Percentiles rank a stretch among this genome's conserved stretches.
Conservation (phyloP, 345 rosid genomes). For the Eucalyptus paniculata region DNA sequence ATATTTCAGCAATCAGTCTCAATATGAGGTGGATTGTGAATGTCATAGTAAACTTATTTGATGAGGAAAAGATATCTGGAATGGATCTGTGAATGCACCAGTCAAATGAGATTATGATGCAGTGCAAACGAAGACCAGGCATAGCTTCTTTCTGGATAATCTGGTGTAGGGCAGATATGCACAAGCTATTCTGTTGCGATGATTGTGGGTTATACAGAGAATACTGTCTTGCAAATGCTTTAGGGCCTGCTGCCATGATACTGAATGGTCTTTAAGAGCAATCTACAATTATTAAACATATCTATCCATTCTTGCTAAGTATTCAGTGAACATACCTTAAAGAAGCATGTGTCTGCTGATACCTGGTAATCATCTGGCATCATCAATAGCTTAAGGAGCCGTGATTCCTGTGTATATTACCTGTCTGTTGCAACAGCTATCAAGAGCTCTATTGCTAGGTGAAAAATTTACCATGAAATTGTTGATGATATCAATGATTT, state of each 20-base stretch:
- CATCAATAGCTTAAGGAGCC: background rate
- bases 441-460: background rate
- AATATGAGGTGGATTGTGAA: background rate
- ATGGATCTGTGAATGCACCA: background rate
- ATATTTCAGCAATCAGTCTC: background rate
- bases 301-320: background rate
- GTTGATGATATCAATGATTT: background rate
- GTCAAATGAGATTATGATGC: background rate
- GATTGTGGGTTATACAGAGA: background rate
- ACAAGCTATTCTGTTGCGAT: background rate
- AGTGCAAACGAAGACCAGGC: background rate
- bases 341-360: background rate
- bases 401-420: background rate
- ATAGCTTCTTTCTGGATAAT: background rate
- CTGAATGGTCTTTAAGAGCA: background rate
- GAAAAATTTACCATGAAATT: background rate
- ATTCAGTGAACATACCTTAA: background rate
- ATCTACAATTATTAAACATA: background rate
- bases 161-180: background rate
- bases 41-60: background rate
- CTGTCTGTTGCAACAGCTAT: background rate
- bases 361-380: background rate
- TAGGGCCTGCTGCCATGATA: background rate
- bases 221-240: background rate
- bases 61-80: background rate